These are phyloP conservation scores for Macrocybe gigantea DNA, from an alignment of 768 basidiomycete species.

Conservation along the genomic window DNA sequence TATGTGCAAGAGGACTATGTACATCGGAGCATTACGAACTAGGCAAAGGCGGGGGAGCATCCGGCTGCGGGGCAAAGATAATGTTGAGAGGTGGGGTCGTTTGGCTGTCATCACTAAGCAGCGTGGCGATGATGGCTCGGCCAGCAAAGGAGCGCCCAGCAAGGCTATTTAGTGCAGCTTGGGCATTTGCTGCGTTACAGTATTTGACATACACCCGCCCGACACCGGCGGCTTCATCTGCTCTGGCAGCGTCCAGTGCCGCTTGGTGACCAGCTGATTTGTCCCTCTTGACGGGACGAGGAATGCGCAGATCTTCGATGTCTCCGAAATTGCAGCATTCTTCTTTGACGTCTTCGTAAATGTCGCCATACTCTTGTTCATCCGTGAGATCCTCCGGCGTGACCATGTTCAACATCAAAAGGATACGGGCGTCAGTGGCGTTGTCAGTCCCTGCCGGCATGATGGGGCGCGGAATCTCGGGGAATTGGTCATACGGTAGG, in stretches of 20 bases:
- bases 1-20: background rate
- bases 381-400: conserved; percentile 85
- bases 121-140: conserved; percentile 80
- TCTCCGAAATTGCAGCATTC: conserved; percentile 79
- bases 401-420: conserved; percentile 99
- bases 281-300: conserved; percentile 83
- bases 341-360: conserved; percentile 91
- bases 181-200: conserved; percentile 51
- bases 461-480: conserved; percentile 81
- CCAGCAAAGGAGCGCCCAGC: conserved; percentile 89
- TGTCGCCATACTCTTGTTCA: conserved; percentile 90
- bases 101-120: conserved; percentile 78
- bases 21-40: conserved; percentile 18
- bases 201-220: conserved; percentile 97
- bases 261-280: conserved; percentile 55
- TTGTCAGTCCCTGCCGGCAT: conserved; percentile 74
- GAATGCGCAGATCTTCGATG: conserved; percentile 84
- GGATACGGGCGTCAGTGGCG: conserved; percentile 64
- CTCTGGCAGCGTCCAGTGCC: conserved; percentile 60
- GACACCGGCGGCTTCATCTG: conserved; percentile 88
- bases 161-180: conserved; percentile 72
- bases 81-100: conserved; percentile 77
- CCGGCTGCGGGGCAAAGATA: conserved; percentile 82
- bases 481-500: conserved; percentile 75
- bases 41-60: conserved; percentile 75